A percentile compares a stretch with the other conserved stretches of the same genome.
phyloP scores from a whole-genome alignment of 208 protist genomes.

The Trypanosoma vivax region DNA sequence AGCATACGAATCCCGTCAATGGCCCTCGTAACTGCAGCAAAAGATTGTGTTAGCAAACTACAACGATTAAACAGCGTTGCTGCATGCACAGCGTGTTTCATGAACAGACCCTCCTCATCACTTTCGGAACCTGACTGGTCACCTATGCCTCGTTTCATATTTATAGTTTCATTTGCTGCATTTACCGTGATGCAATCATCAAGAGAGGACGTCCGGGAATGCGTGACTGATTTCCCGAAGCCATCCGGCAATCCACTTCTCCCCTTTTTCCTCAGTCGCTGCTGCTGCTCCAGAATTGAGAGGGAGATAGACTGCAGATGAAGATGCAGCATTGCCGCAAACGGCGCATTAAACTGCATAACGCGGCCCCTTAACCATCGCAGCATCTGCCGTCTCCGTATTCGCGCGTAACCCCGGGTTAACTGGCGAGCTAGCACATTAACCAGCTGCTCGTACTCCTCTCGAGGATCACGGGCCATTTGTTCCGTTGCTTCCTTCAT shows the following conservation, averaged over 20 bases:
- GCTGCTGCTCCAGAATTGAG: conserved; percentile 15
- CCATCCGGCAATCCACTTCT: background rate
- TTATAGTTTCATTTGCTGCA: too few relatives aligned
- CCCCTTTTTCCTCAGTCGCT: background rate
- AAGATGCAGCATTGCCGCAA: conserved; percentile 52
- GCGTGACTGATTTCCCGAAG: too few relatives aligned
- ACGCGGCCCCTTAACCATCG: conserved; percentile 41
- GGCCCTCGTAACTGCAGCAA: conserved; percentile 8
- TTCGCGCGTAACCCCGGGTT: conserved; percentile 49
- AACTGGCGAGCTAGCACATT: too few relatives aligned
- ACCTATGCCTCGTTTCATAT: too few relatives aligned
- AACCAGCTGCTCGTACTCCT: too few relatives aligned
- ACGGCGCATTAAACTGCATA: conserved; percentile 56
- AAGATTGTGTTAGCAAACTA: conserved; percentile 15
- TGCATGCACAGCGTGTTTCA: conserved; percentile 7
- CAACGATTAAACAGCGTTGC: conserved; percentile 20
- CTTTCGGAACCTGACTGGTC: background rate
- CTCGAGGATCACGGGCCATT: too few relatives aligned
- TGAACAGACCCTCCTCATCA: conserved; percentile 10
- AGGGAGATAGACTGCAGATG: conserved; percentile 31
- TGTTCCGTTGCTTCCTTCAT: too few relatives aligned
- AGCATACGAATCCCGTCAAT: conserved; percentile 17
- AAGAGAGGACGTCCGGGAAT: too few relatives aligned
- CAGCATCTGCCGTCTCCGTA: conserved; percentile 50
- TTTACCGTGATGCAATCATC: too few relatives aligned